Evolutionary conservation across 225 moss, liverwort and hornwort genomes (phyloP).

Genomic region (Anthoceros angustus): DNA sequence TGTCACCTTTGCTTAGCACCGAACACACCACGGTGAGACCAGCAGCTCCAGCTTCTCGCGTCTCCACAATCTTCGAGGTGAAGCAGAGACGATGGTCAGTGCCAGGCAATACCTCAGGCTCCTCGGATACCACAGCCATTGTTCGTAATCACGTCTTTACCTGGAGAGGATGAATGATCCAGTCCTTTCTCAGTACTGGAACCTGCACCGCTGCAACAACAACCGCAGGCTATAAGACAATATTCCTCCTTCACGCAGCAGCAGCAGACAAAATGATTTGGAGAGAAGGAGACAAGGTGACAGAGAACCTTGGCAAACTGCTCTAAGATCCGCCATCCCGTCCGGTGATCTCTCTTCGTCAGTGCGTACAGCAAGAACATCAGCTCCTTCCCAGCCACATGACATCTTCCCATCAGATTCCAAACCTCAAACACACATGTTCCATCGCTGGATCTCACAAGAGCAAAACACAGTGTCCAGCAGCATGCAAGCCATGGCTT

Average conservation of each 20-base stretch:
- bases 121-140: neutral
- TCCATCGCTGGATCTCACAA: neutral
- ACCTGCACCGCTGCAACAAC: slow-evolving; percentile 50
- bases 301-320: slow-evolving; percentile 71
- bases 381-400: slow-evolving; percentile 38
- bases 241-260: neutral
- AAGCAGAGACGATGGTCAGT: neutral
- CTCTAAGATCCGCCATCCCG: slow-evolving; percentile 58
- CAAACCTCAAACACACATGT: neutral
- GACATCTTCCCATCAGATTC: neutral
- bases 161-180: slow-evolving; percentile 98
- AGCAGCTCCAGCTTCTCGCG: slow-evolving; percentile 78
- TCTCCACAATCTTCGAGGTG: slow-evolving; percentile 62
- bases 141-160: slow-evolving; percentile 14
- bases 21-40: slow-evolving; percentile 69
- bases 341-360: slow-evolving; percentile 77
- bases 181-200: slow-evolving; percentile 77
- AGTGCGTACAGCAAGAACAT: slow-evolving; percentile 63
- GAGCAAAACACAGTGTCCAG: too few relatives aligned
- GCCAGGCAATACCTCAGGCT: neutral
- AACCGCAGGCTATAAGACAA: slow-evolving; percentile 6
- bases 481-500: slow-evolving; percentile 1
- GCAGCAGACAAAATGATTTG: neutral
- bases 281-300: neutral
- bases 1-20: slow-evolving; percentile 93